Base-by-base conservation (phyloP, 768 basidiomycete genomes). In the Lactifluus echinatus region DNA sequence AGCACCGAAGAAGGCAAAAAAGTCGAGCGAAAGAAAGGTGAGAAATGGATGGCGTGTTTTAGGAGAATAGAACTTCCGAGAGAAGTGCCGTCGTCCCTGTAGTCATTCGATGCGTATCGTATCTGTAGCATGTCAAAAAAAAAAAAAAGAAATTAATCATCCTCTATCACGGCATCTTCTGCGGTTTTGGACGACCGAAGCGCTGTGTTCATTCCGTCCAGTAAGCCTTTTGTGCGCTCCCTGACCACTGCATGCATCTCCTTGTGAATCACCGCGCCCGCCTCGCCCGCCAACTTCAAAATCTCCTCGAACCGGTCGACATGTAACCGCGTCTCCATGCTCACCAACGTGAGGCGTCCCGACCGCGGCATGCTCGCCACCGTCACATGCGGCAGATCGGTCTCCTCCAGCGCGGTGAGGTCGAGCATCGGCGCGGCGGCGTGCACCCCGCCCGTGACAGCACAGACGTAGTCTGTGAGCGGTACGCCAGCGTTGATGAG, bases 1-100 rank as follows among this genome's bases (percentile, higher is more conserved):
- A 83, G 83, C 65, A 99, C 96, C 3, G 96, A 99, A 70, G 96
- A 99, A 72, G 95, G 96, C 5, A 91, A 85, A 71, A 99, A 99
- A 70, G 96, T 98, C 0, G 89, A 90, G 69, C 76, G 95, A 68
- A 97, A 96, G 67, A 75, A 78, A 19, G 93, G 93, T 24, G 79
- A 88, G 45, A 98, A 97, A 70, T 94, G 87, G 85, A 77, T 95
- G 31, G 91, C 89, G 5, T 95, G 93, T 69, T 98, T 93, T 72
- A 78, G 81, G 66, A 78, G 93, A 64, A 78, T 85, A 50, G 67
- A 69, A 29, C 36, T 42, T 23, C 23, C 53, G 26, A 49, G 48
- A 50, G 57, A 55, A n/a, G 48, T 19, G n/a, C 36, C n/a, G 31
- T 29, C n/a, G 31, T 15, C 50, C 11, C 28, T 49, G 57, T 59